Percentiles rank a stretch among this genome's conserved stretches.
These are phyloP conservation scores for Blastomyces gilchristii DNA, from an alignment of 2,329 filamentous ascomycete genomes.

Conservation along the genomic window DNA sequence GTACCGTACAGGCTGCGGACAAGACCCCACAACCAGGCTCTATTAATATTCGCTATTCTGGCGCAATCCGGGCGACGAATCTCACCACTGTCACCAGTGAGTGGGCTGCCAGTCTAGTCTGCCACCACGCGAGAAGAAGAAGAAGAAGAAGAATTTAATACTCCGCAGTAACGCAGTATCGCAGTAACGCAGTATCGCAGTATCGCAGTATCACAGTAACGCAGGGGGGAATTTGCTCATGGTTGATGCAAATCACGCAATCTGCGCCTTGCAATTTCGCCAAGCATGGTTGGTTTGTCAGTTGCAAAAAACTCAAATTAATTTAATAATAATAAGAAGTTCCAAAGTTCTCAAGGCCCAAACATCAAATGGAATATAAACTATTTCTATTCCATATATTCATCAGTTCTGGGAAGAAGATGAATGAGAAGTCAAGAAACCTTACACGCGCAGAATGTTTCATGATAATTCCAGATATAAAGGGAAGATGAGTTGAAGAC, in stretches of 20 bases:
- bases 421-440: not conserved
- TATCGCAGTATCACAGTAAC: no score
- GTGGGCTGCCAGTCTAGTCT: no score
- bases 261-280: constrained; percentile 21
- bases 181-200: no score
- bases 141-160: no score
- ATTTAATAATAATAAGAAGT: no score
- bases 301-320: not conserved
- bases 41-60: not conserved
- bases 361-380: no score
- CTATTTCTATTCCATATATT: not conserved
- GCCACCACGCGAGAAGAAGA: not conserved
- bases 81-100: not conserved
- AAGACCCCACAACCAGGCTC: not conserved
- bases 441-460: not conserved
- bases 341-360: no score
- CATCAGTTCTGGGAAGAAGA: no score
- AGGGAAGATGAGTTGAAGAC: no score
- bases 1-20: not conserved
- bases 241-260: constrained; percentile 31
- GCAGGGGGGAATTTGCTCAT: constrained; percentile 17
- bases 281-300: not conserved
- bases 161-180: no score
- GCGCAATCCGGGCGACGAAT: not conserved
- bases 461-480: not conserved